Base-by-base conservation (phyloP, 2,329 filamentous ascomycete species). In the Xylariaceae sp. region DNA sequence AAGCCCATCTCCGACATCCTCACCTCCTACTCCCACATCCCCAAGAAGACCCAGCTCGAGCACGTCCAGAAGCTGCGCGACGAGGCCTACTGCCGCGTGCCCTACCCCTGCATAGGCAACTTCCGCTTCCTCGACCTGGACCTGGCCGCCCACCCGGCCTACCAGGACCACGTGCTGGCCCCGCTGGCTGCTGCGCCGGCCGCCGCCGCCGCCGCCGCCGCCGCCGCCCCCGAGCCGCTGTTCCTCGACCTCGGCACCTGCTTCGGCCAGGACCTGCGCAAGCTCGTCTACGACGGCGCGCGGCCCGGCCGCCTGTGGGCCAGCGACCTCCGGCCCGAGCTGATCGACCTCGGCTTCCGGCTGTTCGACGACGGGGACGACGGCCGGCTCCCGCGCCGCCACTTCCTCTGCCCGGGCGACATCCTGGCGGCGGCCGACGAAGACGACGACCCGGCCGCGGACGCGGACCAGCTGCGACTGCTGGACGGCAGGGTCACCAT, bases 191-290 rank as follows among this genome's bases (percentile, higher is more conserved):
- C n/a, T n/a, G n/a, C n/a, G n/a, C n/a, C n/a, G n/a, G n/a, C n/a
- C n/a, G n/a, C n/a, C n/a, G 44, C 36, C 44, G 7, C 40, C 44
- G 19, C 48, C 54, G 16, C 27, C 50, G 3, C n/a, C 26, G 24
- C 46, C 29, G 24, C 39, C 53, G 19, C 44, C 38, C 26, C 27
- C 5, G 30, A 49, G 40, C 38, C 45, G 29, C 19, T 52, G 7
- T 62, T 65, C 33, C 53, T 67, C 10, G 63, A 67, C 38, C 39
- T 65, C 3, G 63, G 63, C 12, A 58, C 55, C 38, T 65, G 64
- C 42, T 51, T 65, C 14, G 61, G 61, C 15, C 62, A 67, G 36
- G 63, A 65, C 38, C 14, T 65, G 18, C 61, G 62, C 19, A 63
- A 62, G 43, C 53, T 68, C 2, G 50, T 56, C 21, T 46, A 42